These are phyloP conservation scores for Moringa oleifera DNA, from an alignment of 345 rosid genomes.

Conservation along the genomic window DNA sequence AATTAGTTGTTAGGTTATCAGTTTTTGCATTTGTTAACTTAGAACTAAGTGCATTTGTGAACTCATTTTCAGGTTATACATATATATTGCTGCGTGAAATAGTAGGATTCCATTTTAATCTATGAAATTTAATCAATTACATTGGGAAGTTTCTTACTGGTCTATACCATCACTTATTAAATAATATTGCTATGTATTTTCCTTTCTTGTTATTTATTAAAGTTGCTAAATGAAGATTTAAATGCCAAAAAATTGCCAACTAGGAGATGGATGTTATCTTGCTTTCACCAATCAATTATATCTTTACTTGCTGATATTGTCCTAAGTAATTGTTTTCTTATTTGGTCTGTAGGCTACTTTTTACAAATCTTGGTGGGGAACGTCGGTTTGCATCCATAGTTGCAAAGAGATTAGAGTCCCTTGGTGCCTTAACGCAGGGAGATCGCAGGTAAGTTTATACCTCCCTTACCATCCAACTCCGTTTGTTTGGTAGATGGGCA, in stretches of 20 bases:
- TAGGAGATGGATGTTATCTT: not conserved
- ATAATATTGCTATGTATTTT: no score
- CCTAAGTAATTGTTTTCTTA: conserved; percentile 8
- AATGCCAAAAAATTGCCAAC: no score
- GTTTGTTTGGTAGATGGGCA: not conserved
- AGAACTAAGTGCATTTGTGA: not conserved
- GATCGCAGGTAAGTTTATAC: conserved; percentile 71
- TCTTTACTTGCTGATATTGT: conserved; percentile 12
- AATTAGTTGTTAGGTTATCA: no score
- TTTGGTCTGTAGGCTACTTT: conserved; percentile 51
- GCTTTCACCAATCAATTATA: not conserved
- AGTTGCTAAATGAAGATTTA: no score
- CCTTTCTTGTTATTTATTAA: no score
- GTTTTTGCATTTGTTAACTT: no score
- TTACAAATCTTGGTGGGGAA: conserved; percentile 95
- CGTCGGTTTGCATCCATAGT: conserved; percentile 99
- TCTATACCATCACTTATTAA: not conserved
- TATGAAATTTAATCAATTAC: not conserved
- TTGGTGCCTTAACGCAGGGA: conserved; percentile 98
- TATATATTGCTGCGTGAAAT: not conserved
- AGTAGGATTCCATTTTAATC: not conserved
- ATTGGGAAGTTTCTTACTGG: not conserved
- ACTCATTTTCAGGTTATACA: no score
- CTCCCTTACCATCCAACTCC: not conserved
- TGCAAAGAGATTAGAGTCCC: conserved; percentile 94